phyloP scores from a whole-genome alignment of 495 filamentous ascomycete genomes.

The Penicillium goetzii region DNA sequence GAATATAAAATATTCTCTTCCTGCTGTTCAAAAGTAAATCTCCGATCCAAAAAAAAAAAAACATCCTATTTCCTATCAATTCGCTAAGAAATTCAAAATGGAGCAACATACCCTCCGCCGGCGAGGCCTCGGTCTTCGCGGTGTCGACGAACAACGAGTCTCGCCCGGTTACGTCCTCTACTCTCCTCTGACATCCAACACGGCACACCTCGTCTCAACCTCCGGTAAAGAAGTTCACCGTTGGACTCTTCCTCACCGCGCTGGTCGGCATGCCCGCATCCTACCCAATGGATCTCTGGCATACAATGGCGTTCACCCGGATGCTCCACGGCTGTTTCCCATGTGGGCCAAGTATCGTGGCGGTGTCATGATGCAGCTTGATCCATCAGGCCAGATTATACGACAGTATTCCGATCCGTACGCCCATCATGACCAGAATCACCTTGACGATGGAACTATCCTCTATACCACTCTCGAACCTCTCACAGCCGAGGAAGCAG shows the following conservation, averaged over 20 bases:
- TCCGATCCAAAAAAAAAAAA: neutral
- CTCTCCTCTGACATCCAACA: conserved; percentile 45
- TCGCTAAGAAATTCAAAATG: conserved; percentile 23
- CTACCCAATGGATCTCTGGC: conserved; percentile 49
- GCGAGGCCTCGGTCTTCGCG: conserved; percentile 48
- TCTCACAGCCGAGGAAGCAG: conserved; percentile 38
- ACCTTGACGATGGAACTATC: conserved; percentile 46
- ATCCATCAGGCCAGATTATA: conserved; percentile 38
- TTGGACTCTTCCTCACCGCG: conserved; percentile 48
- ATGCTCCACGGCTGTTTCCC: conserved; percentile 45
- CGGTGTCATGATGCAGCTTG: conserved; percentile 49
- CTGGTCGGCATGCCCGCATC: conserved; percentile 48
- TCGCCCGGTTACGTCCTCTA: conserved; percentile 50
- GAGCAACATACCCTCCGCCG: conserved; percentile 49
- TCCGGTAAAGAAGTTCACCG: conserved; percentile 47
- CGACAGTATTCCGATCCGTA: conserved; percentile 45
- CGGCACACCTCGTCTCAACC: conserved; percentile 46
- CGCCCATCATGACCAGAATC: conserved; percentile 53
- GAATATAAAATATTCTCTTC: neutral
- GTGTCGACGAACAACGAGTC: conserved; percentile 42
- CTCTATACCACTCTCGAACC: conserved; percentile 50
- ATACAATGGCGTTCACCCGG: conserved; percentile 48
- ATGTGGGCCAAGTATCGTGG: conserved; percentile 53
- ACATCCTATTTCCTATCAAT: neutral
- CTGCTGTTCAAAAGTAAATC: neutral